Conservation (phyloP, 23 red algal genomes). For the Gracilaria gracilis region DNA sequence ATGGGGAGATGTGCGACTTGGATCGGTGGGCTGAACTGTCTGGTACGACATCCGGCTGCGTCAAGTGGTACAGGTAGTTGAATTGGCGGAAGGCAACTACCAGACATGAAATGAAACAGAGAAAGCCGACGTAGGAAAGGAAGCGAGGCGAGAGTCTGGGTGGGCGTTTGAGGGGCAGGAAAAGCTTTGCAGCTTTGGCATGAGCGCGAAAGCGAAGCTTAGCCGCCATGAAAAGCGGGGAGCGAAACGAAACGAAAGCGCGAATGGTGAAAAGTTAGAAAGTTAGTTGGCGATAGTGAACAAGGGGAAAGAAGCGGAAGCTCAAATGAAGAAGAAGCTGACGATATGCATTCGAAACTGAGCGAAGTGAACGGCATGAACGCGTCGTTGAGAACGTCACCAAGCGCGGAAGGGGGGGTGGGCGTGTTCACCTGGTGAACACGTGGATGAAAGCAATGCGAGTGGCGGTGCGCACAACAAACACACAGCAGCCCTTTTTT, state of each 20-base stretch:
- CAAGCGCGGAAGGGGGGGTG: not conserved
- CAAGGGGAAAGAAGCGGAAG: not conserved
- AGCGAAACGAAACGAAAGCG: not conserved
- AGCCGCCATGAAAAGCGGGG: not conserved
- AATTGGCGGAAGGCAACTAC: conserved; percentile 18
- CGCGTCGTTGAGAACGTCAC: not conserved
- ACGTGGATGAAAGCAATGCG: not conserved
- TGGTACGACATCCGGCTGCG: conserved; percentile 9
- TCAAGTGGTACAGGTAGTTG: not conserved
- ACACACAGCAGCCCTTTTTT: no score
- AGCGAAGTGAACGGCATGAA: not conserved
- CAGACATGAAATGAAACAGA: conserved; percentile 11
- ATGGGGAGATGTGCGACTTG: not conserved
- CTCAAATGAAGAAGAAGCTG: not conserved
- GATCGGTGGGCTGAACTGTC: not conserved
- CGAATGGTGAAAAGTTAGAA: not conserved
- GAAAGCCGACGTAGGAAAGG: not conserved
- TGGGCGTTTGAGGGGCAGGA: conserved; percentile 12
- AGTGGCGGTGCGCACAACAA: not conserved
- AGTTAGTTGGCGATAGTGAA: not conserved
- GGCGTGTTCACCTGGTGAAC: not conserved
- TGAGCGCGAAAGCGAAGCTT: conserved; percentile 16
- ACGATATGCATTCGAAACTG: not conserved
- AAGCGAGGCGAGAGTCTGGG: not conserved
- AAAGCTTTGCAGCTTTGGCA: not conserved